A percentile compares a stretch with the other conserved stretches of the same genome.
Conservation (phyloP, 73 alveolate species). For the Urostyla sp. region DNA sequence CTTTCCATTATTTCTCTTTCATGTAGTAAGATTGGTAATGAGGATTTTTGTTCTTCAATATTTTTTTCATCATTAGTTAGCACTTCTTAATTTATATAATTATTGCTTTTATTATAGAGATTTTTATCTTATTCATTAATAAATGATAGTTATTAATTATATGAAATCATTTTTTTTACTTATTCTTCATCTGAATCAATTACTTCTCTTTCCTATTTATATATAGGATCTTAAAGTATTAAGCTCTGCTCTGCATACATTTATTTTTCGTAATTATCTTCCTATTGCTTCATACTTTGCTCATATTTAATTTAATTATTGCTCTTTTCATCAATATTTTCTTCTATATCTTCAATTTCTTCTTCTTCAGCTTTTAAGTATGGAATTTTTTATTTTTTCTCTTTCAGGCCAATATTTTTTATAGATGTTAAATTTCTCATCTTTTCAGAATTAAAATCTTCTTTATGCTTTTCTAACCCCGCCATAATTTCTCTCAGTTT, state of each 20-base stretch:
- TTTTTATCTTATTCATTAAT: slow-evolving; percentile 12
- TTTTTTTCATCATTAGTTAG: slow-evolving; percentile 2
- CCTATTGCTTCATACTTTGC: background rate
- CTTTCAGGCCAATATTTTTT: background rate
- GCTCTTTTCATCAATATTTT: background rate
- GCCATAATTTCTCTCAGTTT: slow-evolving; percentile 18
- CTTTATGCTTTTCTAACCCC: slow-evolving; percentile 22
- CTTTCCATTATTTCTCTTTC: slow-evolving; percentile 96
- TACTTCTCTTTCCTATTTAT: slow-evolving; percentile 6
- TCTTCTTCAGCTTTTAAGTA: background rate
- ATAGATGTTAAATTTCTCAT: slow-evolving; percentile 13
- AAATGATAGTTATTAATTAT: background rate
- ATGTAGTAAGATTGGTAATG: slow-evolving; percentile 91
- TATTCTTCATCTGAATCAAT: slow-evolving; percentile 46
- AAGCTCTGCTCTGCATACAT: background rate
- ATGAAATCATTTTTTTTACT: background rate
- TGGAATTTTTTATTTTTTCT: background rate
- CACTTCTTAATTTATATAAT: background rate
- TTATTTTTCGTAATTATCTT: background rate
- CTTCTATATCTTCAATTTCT: background rate
- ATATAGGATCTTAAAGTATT: background rate
- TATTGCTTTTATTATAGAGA: background rate
- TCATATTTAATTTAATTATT: background rate
- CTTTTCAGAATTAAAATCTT: slow-evolving; percentile 11
- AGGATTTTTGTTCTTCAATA: slow-evolving; percentile 67